Evolutionary conservation across 2,329 filamentous ascomycete genomes (phyloP).

Genomic region (Trichoderma breve): DNA sequence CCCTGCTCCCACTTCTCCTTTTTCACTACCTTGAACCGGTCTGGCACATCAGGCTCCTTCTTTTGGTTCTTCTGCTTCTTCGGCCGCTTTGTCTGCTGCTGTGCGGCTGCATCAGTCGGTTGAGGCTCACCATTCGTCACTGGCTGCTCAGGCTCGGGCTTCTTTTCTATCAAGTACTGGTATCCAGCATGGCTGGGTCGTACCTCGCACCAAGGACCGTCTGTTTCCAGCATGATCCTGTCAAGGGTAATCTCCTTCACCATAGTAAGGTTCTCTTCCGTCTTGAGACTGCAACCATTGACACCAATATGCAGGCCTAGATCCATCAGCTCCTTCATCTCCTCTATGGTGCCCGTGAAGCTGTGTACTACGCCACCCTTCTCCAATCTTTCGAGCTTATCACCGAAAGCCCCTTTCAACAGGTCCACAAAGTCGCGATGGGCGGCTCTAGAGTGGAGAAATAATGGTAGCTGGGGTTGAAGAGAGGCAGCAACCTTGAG

Average conservation of each 20-base stretch:
- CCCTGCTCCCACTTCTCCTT: constrained; percentile 93
- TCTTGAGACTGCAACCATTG: constrained; percentile 97
- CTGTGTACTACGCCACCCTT: constrained; percentile 86
- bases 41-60: constrained; percentile 64
- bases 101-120: constrained; percentile 20
- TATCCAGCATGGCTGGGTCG: constrained; percentile 83
- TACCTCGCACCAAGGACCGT: constrained; percentile 97
- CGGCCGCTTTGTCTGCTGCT: constrained; percentile 32
- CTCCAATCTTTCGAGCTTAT: constrained; percentile 62
- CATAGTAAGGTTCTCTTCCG: constrained; percentile 82
- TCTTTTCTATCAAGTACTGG: constrained; percentile 58
- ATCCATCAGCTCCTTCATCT: constrained; percentile 77
- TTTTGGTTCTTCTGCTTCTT: constrained; percentile 52
- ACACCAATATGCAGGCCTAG: constrained; percentile 88
- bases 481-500: constrained; percentile 69
- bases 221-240: constrained; percentile 88
- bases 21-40: constrained; percentile 80
- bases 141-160: constrained; percentile 27
- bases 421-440: constrained; percentile 78
- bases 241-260: constrained; percentile 77
- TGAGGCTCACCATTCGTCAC: constrained; percentile 27
- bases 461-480: constrained; percentile 77
- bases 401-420: constrained; percentile 57
- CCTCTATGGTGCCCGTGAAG: constrained; percentile 84
- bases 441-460: constrained; percentile 87